Conservation (phyloP, 2,329 filamentous ascomycete genomes). For the Aspergillus ochraceus region DNA sequence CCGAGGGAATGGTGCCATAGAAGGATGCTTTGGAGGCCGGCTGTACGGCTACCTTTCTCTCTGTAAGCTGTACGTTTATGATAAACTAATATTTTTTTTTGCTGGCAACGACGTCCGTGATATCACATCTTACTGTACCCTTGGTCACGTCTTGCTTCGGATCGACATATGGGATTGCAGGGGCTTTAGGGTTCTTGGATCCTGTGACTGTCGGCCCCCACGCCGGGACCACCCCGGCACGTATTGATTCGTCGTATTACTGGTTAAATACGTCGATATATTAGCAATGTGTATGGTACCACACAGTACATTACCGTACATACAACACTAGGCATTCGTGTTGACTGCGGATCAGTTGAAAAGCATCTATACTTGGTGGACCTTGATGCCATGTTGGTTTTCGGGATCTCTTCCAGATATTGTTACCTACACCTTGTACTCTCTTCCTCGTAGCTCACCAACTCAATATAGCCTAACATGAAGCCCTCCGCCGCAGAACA, state of each 20-base stretch:
- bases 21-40: neutral
- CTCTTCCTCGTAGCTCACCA: neutral
- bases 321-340: too few relatives aligned
- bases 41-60: neutral
- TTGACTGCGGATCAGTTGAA: too few relatives aligned
- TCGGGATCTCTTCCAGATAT: neutral
- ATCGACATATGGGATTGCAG: too few relatives aligned
- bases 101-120: neutral
- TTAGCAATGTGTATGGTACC: neutral
- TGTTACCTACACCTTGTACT: neutral
- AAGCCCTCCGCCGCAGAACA: neutral
- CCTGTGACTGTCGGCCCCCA: neutral
- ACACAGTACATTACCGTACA: neutral
- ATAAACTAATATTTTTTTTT: neutral
- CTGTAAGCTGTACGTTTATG: neutral
- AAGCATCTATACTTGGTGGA: neutral
- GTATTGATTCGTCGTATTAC: too few relatives aligned
- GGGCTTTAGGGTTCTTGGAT: neutral
- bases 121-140: neutral
- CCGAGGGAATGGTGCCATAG: neutral
- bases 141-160: neutral
- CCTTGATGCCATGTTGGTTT: neutral
- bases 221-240: too few relatives aligned
- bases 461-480: neutral
- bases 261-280: too few relatives aligned